phyloP scores from a whole-genome alignment of 192 early-diverging fungal genomes.

The Backusella australiensis region DNA sequence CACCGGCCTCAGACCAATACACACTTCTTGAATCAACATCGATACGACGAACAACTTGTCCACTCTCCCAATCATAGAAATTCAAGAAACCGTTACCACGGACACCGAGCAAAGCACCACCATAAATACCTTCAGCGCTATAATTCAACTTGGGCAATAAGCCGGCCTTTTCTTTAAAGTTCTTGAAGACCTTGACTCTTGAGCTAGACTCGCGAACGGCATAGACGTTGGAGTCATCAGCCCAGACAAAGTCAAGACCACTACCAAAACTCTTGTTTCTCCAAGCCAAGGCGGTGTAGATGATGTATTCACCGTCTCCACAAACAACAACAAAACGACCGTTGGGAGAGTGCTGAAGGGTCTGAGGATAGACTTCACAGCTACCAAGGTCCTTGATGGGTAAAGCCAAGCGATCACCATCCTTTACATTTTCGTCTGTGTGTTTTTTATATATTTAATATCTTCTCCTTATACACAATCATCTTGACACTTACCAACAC shows the following conservation, averaged over 20 bases:
- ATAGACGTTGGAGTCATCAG: constrained; percentile 92
- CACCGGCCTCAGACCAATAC: constrained; percentile 94
- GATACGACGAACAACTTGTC: constrained; percentile 85
- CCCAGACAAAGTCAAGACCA: constrained; percentile 97
- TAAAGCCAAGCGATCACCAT: constrained; percentile 87
- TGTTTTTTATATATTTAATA: constrained; percentile 2
- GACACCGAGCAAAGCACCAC: constrained; percentile 90
- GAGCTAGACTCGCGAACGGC: constrained; percentile 94
- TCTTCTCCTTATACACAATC: not conserved
- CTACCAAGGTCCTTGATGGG: constrained; percentile 93
- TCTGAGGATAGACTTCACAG: constrained; percentile 97
- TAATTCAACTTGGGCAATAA: constrained; percentile 69
- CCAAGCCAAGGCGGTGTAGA: constrained; percentile 99
- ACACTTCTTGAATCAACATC: constrained; percentile 88
- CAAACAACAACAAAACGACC: constrained; percentile 98
- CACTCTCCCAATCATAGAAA: constrained; percentile 98
- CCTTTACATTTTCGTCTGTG: constrained; percentile 79
- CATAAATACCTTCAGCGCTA: constrained; percentile 91
- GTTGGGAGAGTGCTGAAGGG: constrained; percentile 95
- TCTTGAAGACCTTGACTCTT: constrained; percentile 88
- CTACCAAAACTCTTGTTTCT: constrained; percentile 98
- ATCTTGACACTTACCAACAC: constrained; percentile 41
- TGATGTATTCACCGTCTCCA: constrained; percentile 99
- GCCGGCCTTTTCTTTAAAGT: constrained; percentile 89
- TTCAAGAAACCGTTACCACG: constrained; percentile 81